phyloP scores from a whole-genome alignment of 768 basidiomycete species.

The Tylopilus rubrobrunneus region DNA sequence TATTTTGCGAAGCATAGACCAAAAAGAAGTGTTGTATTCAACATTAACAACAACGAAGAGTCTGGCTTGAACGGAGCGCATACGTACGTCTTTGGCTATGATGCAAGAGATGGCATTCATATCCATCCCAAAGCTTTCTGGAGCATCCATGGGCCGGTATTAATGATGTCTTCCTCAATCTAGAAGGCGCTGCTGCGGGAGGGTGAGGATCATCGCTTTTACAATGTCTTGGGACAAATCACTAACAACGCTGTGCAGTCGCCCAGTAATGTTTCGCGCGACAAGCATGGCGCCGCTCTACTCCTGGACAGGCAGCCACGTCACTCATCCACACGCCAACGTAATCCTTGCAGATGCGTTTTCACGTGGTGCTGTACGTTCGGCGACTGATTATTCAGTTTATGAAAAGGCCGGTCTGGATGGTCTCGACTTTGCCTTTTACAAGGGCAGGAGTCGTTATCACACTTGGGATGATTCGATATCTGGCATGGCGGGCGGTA shows the following conservation, averaged over 20 bases:
- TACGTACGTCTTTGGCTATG: slow-evolving; percentile 36
- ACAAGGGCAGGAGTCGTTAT: slow-evolving; percentile 67
- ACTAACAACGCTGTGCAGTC: slow-evolving; percentile 37
- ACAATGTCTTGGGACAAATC: background rate
- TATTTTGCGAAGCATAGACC: slow-evolving; percentile 49
- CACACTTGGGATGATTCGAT: slow-evolving; percentile 75
- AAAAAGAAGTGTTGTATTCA: slow-evolving; percentile 66
- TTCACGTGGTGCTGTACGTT: slow-evolving; percentile 58
- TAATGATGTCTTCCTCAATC: slow-evolving; percentile 67
- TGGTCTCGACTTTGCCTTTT: slow-evolving; percentile 79
- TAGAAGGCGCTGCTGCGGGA: slow-evolving; percentile 78
- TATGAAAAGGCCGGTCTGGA: slow-evolving; percentile 56
- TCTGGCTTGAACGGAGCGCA: slow-evolving; percentile 72
- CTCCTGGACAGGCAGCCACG: slow-evolving; percentile 43
- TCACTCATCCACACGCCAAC: slow-evolving; percentile 70
- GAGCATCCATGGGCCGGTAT: slow-evolving; percentile 72
- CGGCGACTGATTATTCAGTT: slow-evolving; percentile 70
- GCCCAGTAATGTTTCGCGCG: slow-evolving; percentile 72
- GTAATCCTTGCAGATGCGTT: slow-evolving; percentile 70
- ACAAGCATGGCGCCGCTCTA: slow-evolving; percentile 56
- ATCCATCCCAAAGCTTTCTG: slow-evolving; percentile 46
- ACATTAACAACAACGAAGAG: slow-evolving; percentile 86
- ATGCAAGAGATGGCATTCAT: background rate
- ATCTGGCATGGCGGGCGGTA: slow-evolving; percentile 50
- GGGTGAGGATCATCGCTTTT: slow-evolving; percentile 43